A percentile compares a stretch with the other conserved stretches of the same genome.
Conservation (phyloP, 139 green algal genomes). For the Chlorella ohadii region DNA sequence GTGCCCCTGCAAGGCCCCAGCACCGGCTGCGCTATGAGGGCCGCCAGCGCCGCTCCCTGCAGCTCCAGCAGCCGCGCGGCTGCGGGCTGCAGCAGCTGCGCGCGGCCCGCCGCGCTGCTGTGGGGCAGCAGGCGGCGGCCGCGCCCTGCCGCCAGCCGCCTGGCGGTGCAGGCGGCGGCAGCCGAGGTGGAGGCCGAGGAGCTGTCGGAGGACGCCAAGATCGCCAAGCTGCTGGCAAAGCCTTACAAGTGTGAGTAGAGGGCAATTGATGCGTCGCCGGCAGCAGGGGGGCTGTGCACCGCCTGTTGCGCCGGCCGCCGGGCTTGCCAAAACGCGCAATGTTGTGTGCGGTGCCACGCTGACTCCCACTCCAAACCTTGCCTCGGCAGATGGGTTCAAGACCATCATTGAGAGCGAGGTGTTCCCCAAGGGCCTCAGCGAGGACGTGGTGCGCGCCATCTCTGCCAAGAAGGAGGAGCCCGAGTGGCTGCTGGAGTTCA, state of each 20-base stretch:
- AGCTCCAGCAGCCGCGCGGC: too few species aligned
- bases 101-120: too few species aligned
- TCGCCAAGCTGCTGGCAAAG: constrained; percentile 75
- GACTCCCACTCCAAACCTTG: too few species aligned
- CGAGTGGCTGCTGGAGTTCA: constrained; percentile 99
- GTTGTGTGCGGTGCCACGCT: too few species aligned
- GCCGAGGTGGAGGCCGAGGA: constrained; percentile 19
- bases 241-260: constrained; percentile 83
- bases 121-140: neutral
- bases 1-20: too few species aligned
- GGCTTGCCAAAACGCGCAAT: neutral
- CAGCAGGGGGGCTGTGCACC: neutral
- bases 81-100: too few species aligned
- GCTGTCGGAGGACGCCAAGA: constrained; percentile 68
- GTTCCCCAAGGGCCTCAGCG: constrained; percentile 87
- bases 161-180: constrained; percentile 14
- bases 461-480: constrained; percentile 98
- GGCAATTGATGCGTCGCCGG: neutral
- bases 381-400: constrained; percentile 82
- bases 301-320: neutral
- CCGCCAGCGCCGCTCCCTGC: too few species aligned
- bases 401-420: constrained; percentile 94
- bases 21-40: too few species aligned
- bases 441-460: constrained; percentile 97
- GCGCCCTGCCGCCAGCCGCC: neutral